Percentiles rank a stretch among this genome's conserved stretches.
Conservation (phyloP, 192 early-diverging fungal species). For the Jimgerdemannia lactiflua region DNA sequence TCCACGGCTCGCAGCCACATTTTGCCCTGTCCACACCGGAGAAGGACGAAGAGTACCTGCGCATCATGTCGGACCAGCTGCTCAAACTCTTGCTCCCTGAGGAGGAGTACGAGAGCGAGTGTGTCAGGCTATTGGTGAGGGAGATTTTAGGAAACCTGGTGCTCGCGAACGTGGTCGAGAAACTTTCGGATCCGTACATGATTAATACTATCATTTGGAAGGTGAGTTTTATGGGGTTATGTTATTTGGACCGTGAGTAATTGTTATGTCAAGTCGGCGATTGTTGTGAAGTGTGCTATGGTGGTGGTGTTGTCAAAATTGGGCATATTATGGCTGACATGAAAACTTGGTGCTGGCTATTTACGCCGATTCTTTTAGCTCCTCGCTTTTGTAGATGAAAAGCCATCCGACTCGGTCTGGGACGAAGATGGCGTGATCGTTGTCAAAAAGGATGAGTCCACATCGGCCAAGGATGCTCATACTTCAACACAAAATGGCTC, state of each 20-base stretch:
- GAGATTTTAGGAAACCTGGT: conserved; percentile 46
- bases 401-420: no score
- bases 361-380: no score
- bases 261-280: background rate
- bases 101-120: conserved; percentile 39
- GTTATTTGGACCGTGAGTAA: background rate
- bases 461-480: no score
- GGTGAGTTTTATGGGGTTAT: conserved; percentile 21
- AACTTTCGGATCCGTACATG: conserved; percentile 46
- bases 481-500: no score
- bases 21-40: conserved; percentile 38
- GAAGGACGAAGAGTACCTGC: conserved; percentile 43
- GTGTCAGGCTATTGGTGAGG: conserved; percentile 40
- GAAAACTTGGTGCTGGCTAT: no score
- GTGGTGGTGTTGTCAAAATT: no score
- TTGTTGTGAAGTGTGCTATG: no score
- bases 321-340: no score
- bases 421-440: no score
- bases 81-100: conserved; percentile 29
- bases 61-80: conserved; percentile 39
- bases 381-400: no score
- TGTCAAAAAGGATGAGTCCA: no score
- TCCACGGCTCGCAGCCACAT: conserved; percentile 53
- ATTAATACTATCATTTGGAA: conserved; percentile 50
- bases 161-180: conserved; percentile 35